Evolutionary conservation across 257 asterid species (phyloP).

Genomic region (Nyctanthes arbortristis): DNA sequence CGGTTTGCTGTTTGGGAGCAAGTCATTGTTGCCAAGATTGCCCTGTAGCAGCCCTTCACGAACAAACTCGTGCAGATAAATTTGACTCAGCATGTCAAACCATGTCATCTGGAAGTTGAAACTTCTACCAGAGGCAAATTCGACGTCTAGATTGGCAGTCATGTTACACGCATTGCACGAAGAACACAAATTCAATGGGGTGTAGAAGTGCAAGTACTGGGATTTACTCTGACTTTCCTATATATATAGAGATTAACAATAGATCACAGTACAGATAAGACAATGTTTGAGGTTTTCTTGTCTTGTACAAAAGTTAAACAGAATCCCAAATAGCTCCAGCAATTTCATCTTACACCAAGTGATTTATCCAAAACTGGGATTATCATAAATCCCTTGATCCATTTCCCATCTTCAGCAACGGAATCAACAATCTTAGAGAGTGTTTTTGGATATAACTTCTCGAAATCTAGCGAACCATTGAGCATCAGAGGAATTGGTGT

Average conservation of each 20-base stretch:
- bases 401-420: not conserved
- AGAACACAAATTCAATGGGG: too few relatives aligned
- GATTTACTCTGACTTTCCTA: too few relatives aligned
- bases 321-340: not conserved
- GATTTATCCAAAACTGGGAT: slow-evolving; percentile 15
- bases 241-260: not conserved
- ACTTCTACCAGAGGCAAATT: too few relatives aligned
- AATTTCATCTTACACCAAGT: not conserved
- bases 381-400: not conserved
- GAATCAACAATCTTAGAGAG: slow-evolving; percentile 34
- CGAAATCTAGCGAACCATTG: slow-evolving; percentile 83
- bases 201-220: too few relatives aligned
- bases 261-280: not conserved
- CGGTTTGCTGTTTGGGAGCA: too few relatives aligned
- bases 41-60: too few relatives aligned
- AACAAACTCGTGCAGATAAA: too few relatives aligned
- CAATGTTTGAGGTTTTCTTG: not conserved
- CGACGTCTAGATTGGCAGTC: too few relatives aligned
- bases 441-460: slow-evolving; percentile 81
- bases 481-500: slow-evolving; percentile 65
- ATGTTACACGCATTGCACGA: too few relatives aligned
- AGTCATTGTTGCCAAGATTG: too few relatives aligned
- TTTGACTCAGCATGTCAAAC: too few relatives aligned
- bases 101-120: too few relatives aligned
- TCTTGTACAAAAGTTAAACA: not conserved